phyloP scores from a whole-genome alignment of 129 eudicot species.

The Chrysanthemum makinoi region DNA sequence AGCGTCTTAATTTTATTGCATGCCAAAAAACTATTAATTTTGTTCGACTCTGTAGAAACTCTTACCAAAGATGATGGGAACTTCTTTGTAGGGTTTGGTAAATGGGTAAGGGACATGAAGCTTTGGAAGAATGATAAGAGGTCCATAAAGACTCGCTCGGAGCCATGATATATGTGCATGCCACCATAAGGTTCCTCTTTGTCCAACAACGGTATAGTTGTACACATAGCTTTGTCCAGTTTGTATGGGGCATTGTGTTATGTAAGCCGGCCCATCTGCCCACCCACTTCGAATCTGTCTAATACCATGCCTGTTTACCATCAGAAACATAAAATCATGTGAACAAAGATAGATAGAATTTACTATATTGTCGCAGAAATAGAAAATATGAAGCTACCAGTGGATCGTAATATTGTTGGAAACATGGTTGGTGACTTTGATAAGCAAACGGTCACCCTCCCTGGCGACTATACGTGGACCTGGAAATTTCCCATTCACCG shows the following conservation, averaged over 20 bases:
- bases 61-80: slow-evolving; percentile 22
- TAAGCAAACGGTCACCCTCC: background rate
- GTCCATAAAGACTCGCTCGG: slow-evolving; percentile 18
- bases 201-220: slow-evolving; percentile 19
- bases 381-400: background rate
- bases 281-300: slow-evolving; percentile 13
- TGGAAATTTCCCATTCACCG: slow-evolving; percentile 10
- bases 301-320: slow-evolving; percentile 22
- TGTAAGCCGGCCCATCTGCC: slow-evolving; percentile 22
- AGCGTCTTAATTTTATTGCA: background rate
- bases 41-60: too few species aligned
- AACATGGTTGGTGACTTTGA: slow-evolving; percentile 2
- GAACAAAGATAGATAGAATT: background rate
- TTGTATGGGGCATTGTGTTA: slow-evolving; percentile 22
- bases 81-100: slow-evolving; percentile 16
- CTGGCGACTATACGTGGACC: background rate
- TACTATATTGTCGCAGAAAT: too few species aligned
- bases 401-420: slow-evolving; percentile 3
- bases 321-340: background rate
- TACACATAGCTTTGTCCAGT: slow-evolving; percentile 15
- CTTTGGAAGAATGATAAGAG: slow-evolving; percentile 23
- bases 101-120: slow-evolving; percentile 16
- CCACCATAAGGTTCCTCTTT: slow-evolving; percentile 22
- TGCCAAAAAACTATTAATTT: background rate
- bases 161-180: slow-evolving; percentile 28